phyloP scores from a whole-genome alignment of 495 filamentous ascomycete species.

The Penicillium malachiteum region DNA sequence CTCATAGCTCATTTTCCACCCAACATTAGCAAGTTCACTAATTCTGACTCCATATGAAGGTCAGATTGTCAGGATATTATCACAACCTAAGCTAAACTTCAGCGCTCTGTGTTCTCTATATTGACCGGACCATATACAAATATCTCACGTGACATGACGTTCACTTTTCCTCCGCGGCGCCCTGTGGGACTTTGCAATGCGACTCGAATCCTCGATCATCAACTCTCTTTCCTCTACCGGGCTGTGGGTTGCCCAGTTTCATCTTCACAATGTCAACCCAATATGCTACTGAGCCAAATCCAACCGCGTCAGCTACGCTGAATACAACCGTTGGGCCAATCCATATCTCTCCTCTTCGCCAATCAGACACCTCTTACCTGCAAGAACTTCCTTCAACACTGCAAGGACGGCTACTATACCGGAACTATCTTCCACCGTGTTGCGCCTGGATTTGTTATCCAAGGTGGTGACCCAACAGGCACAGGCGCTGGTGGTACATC shows the following conservation, averaged over 20 bases:
- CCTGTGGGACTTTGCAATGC: constrained; percentile 1
- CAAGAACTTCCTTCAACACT: constrained; percentile 95
- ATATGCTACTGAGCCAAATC: constrained; percentile 92
- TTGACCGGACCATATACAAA: background rate
- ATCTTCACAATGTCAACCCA: constrained; percentile 66
- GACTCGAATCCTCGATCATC: constrained; percentile 5
- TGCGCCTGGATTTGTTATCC: constrained; percentile 86
- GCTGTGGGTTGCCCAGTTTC: constrained; percentile 1
- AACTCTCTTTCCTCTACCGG: background rate
- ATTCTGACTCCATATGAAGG: no score
- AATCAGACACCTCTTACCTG: constrained; percentile 87
- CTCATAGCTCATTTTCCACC: background rate
- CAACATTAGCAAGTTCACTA: no score
- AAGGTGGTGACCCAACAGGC: constrained; percentile 91
- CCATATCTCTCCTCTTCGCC: constrained; percentile 86
- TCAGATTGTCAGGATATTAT: no score
- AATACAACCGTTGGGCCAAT: constrained; percentile 88
- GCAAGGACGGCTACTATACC: constrained; percentile 91
- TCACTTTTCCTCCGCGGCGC: constrained; percentile 7
- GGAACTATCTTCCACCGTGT: constrained; percentile 91
- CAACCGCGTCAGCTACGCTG: constrained; percentile 85
- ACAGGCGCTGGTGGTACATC: constrained; percentile 89
- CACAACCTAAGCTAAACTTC: no score
- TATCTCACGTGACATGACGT: constrained; percentile 29
- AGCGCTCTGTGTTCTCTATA: background rate